These are phyloP conservation scores for Elsinoe fawcettii DNA, from an alignment of 2,329 filamentous ascomycete species.

Conservation along the genomic window DNA sequence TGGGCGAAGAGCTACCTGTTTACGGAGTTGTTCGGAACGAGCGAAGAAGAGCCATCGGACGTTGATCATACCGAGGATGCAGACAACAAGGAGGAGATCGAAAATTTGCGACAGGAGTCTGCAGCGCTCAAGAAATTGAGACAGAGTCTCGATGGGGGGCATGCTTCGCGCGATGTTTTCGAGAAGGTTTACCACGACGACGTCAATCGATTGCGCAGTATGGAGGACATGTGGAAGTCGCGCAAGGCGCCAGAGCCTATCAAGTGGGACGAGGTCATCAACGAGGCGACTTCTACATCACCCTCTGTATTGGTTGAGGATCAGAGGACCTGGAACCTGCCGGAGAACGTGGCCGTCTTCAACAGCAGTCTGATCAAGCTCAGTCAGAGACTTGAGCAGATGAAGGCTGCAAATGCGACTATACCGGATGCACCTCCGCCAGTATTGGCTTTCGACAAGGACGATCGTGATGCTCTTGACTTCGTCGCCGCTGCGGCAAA, in stretches of 20 bases:
- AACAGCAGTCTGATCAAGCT: slow-evolving; percentile 73
- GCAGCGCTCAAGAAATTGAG: slow-evolving; percentile 76
- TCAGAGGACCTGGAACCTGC: slow-evolving; percentile 70
- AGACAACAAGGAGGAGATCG: slow-evolving; percentile 82
- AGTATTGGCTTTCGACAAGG: slow-evolving; percentile 86
- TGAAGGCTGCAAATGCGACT: slow-evolving; percentile 45
- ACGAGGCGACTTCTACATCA: slow-evolving; percentile 31
- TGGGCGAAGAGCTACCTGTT: slow-evolving; percentile 97
- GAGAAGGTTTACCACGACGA: slow-evolving; percentile 88
- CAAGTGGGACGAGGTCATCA: slow-evolving; percentile 54
- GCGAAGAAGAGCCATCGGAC: slow-evolving; percentile 72
- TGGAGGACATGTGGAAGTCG: slow-evolving; percentile 95
- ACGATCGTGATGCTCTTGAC: slow-evolving; percentile 88
- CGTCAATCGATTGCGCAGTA: slow-evolving; percentile 69
- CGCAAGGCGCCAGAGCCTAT: slow-evolving; percentile 67
- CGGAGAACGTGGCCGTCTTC: slow-evolving; percentile 81
- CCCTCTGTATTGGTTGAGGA: slow-evolving; percentile 41
- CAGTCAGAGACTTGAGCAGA: slow-evolving; percentile 61
- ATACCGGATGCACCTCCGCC: slow-evolving; percentile 32
- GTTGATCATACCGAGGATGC: slow-evolving; percentile 73
- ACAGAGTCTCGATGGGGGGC: slow-evolving; percentile 65
- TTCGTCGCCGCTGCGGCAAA: slow-evolving; percentile 91
- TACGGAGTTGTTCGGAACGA: slow-evolving; percentile 86
- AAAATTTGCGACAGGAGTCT: slow-evolving; percentile 76
- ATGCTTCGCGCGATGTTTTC: slow-evolving; percentile 75